Evolutionary conservation across 1,284 basidiomycete species (phyloP).

Genomic region (Cryptococcus wingfieldii): DNA sequence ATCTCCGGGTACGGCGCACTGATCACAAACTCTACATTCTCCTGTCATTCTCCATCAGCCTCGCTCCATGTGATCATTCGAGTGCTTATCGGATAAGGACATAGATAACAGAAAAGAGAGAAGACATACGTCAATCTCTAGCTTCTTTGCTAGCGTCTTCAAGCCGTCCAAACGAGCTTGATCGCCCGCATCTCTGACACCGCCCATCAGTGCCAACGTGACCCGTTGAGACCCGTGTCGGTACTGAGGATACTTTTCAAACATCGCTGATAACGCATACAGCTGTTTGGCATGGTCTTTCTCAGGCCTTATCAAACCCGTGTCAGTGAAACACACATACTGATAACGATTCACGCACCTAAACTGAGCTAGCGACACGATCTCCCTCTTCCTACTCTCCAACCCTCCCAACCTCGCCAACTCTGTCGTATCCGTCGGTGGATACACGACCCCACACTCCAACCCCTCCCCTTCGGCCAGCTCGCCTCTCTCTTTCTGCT

Average conservation of each 20-base stretch:
- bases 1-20: conserved; percentile 76
- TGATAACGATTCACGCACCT: conserved; percentile 53
- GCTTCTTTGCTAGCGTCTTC: conserved; percentile 57
- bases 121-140: conserved; percentile 61
- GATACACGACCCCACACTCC: conserved; percentile 64
- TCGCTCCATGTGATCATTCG: neutral
- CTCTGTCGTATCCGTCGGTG: conserved; percentile 82
- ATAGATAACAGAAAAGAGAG: too few species aligned
- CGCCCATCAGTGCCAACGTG: conserved; percentile 63
- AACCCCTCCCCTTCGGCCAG: conserved; percentile 12
- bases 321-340: neutral
- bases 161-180: conserved; percentile 64
- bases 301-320: conserved; percentile 58
- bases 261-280: conserved; percentile 61
- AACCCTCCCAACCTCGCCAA: conserved; percentile 62
- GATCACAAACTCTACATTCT: conserved; percentile 70
- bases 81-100: neutral
- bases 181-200: conserved; percentile 73
- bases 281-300: conserved; percentile 89
- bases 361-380: conserved; percentile 88
- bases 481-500: conserved; percentile 20
- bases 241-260: conserved; percentile 60
- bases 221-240: conserved; percentile 20
- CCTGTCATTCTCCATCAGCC: conserved; percentile 48
- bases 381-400: conserved; percentile 59